phyloP scores from a whole-genome alignment of 257 asterid species.

The Fraxinus americana region DNA sequence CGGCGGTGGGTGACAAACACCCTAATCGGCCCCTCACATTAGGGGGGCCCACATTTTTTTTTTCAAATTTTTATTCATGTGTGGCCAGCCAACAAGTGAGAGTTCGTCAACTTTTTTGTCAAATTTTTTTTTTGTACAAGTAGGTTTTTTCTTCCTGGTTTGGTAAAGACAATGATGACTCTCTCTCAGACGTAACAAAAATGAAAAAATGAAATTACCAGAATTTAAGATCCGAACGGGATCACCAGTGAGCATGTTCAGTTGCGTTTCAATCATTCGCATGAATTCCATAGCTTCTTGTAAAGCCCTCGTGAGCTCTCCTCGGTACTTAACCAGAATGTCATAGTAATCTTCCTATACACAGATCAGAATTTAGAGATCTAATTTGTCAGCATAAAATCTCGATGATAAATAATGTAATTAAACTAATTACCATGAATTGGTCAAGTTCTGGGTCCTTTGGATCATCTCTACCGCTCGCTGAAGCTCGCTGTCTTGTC shows the following conservation, averaged over 20 bases:
- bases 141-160: too few relatives aligned
- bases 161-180: constrained; percentile 24
- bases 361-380: background rate
- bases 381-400: background rate
- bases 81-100: too few relatives aligned
- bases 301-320: constrained; percentile 73
- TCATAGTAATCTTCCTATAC: constrained; percentile 85
- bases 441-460: constrained; percentile 96
- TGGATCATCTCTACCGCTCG: constrained; percentile 42
- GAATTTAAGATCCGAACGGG: constrained; percentile 59
- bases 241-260: constrained; percentile 58
- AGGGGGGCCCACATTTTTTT: too few relatives aligned
- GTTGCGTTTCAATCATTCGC: constrained; percentile 79
- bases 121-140: too few relatives aligned
- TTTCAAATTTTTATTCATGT: too few relatives aligned
- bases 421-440: constrained; percentile 58
- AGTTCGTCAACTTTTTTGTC: too few relatives aligned
- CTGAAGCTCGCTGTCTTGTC: constrained; percentile 53
- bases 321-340: constrained; percentile 88
- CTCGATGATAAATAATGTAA: background rate
- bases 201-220: constrained; percentile 36
- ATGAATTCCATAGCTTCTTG: constrained; percentile 98
- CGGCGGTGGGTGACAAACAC: too few relatives aligned
- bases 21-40: too few relatives aligned
- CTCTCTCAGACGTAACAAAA: background rate